Conservation (phyloP, 2,329 filamentous ascomycete genomes). For the Aspergillus chevalieri region DNA sequence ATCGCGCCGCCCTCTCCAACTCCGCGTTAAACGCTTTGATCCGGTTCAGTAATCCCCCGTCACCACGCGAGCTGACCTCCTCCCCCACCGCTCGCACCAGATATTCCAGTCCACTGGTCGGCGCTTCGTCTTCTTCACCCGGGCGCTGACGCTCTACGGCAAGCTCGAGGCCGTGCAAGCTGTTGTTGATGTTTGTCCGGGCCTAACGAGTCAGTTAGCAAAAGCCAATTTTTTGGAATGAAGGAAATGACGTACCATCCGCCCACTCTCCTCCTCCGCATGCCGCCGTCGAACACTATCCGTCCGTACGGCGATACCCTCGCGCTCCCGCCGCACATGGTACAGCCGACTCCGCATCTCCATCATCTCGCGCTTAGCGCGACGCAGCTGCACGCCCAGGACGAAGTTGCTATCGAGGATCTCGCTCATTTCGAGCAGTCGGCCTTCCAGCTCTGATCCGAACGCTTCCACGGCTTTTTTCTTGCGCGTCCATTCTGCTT, state of each 20-base stretch:
- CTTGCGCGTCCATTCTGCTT: conserved; percentile 39
- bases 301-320: conserved; percentile 45
- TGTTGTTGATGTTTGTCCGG: conserved; percentile 37
- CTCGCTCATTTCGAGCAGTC: conserved; percentile 47
- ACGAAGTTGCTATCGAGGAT: conserved; percentile 46
- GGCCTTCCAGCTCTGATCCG: conserved; percentile 43
- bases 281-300: conserved; percentile 44
- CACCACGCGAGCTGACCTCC: conserved; percentile 36
- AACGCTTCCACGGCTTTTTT: conserved; percentile 45
- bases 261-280: conserved; percentile 32
- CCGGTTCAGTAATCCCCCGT: conserved; percentile 37
- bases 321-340: conserved; percentile 42
- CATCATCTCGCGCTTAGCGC: conserved; percentile 40
- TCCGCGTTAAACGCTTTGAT: conserved; percentile 39
- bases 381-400: conserved; percentile 41
- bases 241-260: conserved; percentile 21
- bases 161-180: conserved; percentile 37
- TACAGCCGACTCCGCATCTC: conserved; percentile 44
- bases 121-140: conserved; percentile 12
- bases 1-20: conserved; percentile 31
- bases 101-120: conserved; percentile 33
- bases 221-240: neutral
- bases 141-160: conserved; percentile 35
- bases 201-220: conserved; percentile 17
- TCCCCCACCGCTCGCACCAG: conserved; percentile 37